Percentiles rank a stretch among this genome's conserved stretches.
Conservation (phyloP, 768 basidiomycete species). For the Naganishia vishniacii region DNA sequence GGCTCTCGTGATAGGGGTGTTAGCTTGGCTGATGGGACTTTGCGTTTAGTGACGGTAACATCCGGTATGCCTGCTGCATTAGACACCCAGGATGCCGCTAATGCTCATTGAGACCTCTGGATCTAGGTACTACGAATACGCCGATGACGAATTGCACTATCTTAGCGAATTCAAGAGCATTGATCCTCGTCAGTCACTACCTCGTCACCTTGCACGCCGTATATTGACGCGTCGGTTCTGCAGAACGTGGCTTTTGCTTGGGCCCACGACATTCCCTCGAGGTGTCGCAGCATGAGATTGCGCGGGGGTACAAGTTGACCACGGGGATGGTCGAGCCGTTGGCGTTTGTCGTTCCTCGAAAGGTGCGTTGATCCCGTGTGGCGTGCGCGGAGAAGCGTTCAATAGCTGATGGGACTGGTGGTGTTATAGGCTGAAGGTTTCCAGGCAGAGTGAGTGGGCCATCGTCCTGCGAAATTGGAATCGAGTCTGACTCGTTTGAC, state of each 20-base stretch:
- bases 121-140: slow-evolving; percentile 77
- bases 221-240: background rate
- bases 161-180: slow-evolving; percentile 75
- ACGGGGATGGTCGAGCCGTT: slow-evolving; percentile 75
- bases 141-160: slow-evolving; percentile 68
- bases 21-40: background rate
- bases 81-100: background rate
- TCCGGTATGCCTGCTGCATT: slow-evolving; percentile 53
- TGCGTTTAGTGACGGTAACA: slow-evolving; percentile 77
- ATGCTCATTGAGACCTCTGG: background rate
- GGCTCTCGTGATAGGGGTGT: background rate
- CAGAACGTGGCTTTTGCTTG: slow-evolving; percentile 90
- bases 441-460: slow-evolving; percentile 65
- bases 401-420: background rate
- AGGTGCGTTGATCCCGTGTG: slow-evolving; percentile 53
- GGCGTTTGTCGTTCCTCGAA: slow-evolving; percentile 89
- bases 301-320: slow-evolving; percentile 82
- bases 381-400: background rate
- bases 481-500: background rate
- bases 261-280: slow-evolving; percentile 84
- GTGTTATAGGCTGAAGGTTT: slow-evolving; percentile 72
- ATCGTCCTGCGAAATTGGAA: background rate
- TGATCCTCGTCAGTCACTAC: slow-evolving; percentile 60
- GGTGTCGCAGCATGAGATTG: slow-evolving; percentile 89
- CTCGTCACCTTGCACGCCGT: background rate